Base-by-base conservation (phyloP, 192 early-diverging fungal genomes). In the Coemansia sp. region DNA sequence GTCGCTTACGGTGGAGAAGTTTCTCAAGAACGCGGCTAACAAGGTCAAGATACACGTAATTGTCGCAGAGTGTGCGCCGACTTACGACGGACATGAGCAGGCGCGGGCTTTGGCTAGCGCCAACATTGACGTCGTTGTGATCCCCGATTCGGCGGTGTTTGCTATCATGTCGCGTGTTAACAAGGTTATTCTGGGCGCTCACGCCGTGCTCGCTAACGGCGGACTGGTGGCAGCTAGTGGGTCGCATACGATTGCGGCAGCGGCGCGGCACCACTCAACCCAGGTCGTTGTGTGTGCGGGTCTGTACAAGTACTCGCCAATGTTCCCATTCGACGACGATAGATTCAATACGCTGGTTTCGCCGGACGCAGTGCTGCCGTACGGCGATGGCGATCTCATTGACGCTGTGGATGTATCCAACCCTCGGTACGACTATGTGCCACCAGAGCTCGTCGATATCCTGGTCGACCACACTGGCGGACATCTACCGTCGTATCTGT, bases 91-190 rank as follows among this genome's bases (percentile, higher is more conserved):
- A 7, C 97, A 96, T 59, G 86, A 89, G 60, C 92, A 93, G 89
- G 94, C 95, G 16, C 66, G 76, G 44, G 84, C 88, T 19, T 84
- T 99, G 44, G 84, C 90, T 6, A 72, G 32, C 19, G 85, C 89
- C 7, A 92, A 93, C 3, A 97, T 99, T 72, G 94, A 96, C 50
- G 94, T 94, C 1, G 95, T 93, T 0, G 88, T 97, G 9, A 93
- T 99, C 30, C 85, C 92, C 0, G 97, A 99, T 72, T 90, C 94
- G 17, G 95, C 97, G 0, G 89, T 95, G 19, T 97, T 96, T 89
- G 96, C 95, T 10, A 91, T 97, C 60, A 99, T 99, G 97, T 91
- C 95, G 40, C 88, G 97, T 53, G 96, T 97, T 23, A 96, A 96
- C 87, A 99, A 97, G 79, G 96, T 99, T 32, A 91, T 98, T 66